Conservation (phyloP, 495 filamentous ascomycete genomes). For the Penicillium flavigenum region DNA sequence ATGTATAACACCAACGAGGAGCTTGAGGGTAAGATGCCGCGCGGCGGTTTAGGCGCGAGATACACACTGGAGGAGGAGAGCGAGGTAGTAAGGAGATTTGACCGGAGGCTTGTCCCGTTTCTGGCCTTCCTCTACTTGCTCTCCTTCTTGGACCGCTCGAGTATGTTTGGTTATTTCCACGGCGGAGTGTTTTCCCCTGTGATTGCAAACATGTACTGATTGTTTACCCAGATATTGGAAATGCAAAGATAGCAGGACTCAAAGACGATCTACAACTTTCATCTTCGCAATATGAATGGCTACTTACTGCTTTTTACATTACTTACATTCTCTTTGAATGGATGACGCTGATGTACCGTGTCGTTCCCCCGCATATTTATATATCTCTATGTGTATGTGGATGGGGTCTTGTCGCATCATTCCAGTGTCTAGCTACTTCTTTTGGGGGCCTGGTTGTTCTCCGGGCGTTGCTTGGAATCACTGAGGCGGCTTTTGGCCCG, state of each 20-base stretch:
- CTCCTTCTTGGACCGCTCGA: constrained; percentile 75
- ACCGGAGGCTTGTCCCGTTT: constrained; percentile 73
- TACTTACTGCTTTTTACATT: constrained; percentile 65
- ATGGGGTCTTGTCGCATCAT: constrained; percentile 64
- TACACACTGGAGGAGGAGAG: constrained; percentile 77
- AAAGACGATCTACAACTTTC: constrained; percentile 60
- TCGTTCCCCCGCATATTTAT: constrained; percentile 60
- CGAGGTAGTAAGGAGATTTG: constrained; percentile 69
- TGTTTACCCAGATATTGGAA: constrained; percentile 64
- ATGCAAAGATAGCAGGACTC: constrained; percentile 74
- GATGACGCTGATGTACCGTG: constrained; percentile 63
- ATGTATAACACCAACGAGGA: constrained; percentile 37
- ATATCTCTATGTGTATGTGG: constrained; percentile 45
- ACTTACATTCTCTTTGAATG: constrained; percentile 75
- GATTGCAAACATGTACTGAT: constrained; percentile 10
- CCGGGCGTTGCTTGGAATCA: constrained; percentile 54
- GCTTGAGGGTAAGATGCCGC: constrained; percentile 22
- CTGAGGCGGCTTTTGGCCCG: constrained; percentile 62
- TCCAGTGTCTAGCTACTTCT: constrained; percentile 65
- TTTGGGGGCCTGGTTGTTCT: constrained; percentile 47
- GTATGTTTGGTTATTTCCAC: constrained; percentile 42
- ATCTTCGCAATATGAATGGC: constrained; percentile 63
- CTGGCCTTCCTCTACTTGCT: constrained; percentile 80
- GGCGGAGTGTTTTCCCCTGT: background rate
- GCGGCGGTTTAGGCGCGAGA: constrained; percentile 16